Percentiles rank a stretch among this genome's conserved stretches.
Conservation (phyloP, 192 early-diverging fungal genomes). For the Pecoramyces ruminantium region DNA sequence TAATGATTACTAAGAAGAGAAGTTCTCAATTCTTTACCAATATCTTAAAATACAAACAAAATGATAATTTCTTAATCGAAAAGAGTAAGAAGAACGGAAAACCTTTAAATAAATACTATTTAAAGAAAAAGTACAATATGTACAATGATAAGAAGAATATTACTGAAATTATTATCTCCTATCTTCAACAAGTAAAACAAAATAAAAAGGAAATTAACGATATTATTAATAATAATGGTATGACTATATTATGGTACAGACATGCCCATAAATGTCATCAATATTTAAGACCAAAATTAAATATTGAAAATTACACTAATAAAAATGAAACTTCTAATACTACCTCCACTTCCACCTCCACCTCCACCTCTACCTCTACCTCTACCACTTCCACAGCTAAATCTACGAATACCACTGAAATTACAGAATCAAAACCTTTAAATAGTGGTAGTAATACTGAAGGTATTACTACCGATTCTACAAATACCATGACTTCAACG, state of each 20-base stretch:
- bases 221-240: constrained; percentile 24
- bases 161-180: constrained; percentile 1
- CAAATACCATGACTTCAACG: too few species aligned
- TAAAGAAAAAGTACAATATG: constrained; percentile 4
- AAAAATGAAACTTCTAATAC: background rate
- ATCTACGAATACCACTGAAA: too few species aligned
- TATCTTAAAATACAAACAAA: background rate
- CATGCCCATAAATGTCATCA: constrained; percentile 56
- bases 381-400: background rate
- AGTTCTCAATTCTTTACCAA: constrained; percentile 3
- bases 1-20: constrained; percentile 47
- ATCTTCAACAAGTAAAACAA: constrained; percentile 3
- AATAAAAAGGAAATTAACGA: background rate
- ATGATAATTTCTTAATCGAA: background rate
- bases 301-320: background rate
- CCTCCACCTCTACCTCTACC: background rate
- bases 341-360: background rate
- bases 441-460: too few species aligned
- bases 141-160: background rate
- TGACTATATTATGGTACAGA: constrained; percentile 64
- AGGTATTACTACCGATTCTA: too few species aligned
- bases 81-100: background rate
- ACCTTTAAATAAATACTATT: background rate
- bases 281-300: constrained; percentile 11
- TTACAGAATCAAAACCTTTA: too few species aligned